Conservation (phyloP, 768 basidiomycete species). For the Pholiota molesta region DNA sequence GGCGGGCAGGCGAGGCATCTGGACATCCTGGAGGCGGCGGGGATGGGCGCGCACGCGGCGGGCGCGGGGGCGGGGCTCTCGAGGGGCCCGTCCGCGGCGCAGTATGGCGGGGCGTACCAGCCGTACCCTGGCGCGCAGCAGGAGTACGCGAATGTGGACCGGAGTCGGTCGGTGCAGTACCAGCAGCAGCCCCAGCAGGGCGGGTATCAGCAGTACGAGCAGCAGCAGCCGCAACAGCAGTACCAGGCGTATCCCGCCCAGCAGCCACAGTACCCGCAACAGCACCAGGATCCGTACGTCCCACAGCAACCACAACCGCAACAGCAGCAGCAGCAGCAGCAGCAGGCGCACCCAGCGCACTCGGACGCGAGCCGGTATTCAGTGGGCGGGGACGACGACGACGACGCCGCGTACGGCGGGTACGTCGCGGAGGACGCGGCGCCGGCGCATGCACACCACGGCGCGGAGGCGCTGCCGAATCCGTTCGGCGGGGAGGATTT, state of each 20-base stretch:
- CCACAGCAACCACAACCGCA: too few species aligned
- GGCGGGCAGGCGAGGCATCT: too few species aligned
- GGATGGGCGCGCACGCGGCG: slow-evolving; percentile 25
- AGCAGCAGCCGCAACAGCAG: neutral
- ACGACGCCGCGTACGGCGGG: slow-evolving; percentile 38
- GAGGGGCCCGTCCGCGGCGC: slow-evolving; percentile 13
- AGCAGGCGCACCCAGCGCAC: too few species aligned
- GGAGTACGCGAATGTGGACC: slow-evolving; percentile 13
- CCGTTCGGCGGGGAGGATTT: slow-evolving; percentile 25
- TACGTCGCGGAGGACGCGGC: slow-evolving; percentile 26
- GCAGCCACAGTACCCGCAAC: slow-evolving; percentile 1
- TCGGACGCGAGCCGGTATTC: slow-evolving; percentile 10
- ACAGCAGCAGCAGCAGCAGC: slow-evolving; percentile 9
- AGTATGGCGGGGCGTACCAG: too few species aligned
- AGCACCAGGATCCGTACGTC: too few species aligned
- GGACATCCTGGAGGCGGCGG: slow-evolving; percentile 30
- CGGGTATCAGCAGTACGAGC: slow-evolving; percentile 2
- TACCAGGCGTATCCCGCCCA: neutral
- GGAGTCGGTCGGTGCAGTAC: slow-evolving; percentile 7
- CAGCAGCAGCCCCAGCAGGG: neutral
- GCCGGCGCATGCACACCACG: neutral
- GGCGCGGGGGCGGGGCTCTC: slow-evolving; percentile 24
- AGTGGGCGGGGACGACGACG: slow-evolving; percentile 25
- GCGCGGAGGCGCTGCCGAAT: slow-evolving; percentile 14
- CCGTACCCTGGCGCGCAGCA: too few species aligned